Evolutionary conservation across 768 basidiomycete genomes (phyloP).

Genomic region (Termitomyces sp.): DNA sequence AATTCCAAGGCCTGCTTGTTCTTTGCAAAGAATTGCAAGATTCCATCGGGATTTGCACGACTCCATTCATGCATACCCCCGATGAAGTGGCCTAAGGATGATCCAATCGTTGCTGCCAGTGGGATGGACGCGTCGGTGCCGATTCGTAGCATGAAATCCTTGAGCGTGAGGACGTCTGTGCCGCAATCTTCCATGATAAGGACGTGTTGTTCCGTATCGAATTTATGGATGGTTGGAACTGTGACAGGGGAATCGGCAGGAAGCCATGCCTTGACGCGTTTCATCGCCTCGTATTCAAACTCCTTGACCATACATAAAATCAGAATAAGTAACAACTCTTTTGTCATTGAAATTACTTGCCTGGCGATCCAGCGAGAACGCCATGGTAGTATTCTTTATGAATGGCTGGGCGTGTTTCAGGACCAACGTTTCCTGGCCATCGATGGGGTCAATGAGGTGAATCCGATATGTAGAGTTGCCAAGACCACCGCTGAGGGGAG

Average conservation of each 20-base stretch:
- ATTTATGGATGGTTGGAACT: constrained; percentile 45
- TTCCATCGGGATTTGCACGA: constrained; percentile 17
- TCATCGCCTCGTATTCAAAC: constrained; percentile 48
- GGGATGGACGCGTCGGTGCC: constrained; percentile 22
- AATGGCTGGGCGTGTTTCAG: constrained; percentile 50
- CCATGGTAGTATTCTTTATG: constrained; percentile 9
- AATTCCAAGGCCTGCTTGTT: constrained; percentile 34
- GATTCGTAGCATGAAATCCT: constrained; percentile 34
- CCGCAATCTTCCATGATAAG: constrained; percentile 68
- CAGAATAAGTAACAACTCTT: not conserved
- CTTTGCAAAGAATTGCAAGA: constrained; percentile 31
- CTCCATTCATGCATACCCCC: constrained; percentile 48
- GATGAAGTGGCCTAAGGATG: constrained; percentile 54
- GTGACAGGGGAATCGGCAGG: constrained; percentile 36
- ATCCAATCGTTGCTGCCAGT: constrained; percentile 38
- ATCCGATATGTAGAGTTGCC: constrained; percentile 60
- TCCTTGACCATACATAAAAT: constrained; percentile 18
- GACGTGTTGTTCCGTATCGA: constrained; percentile 45
- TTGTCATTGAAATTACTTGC: constrained; percentile 27
- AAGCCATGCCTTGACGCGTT: constrained; percentile 34
- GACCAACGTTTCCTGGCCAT: constrained; percentile 44
- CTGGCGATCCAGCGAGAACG: constrained; percentile 51
- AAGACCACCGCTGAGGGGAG: constrained; percentile 45
- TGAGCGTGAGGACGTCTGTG: constrained; percentile 32
- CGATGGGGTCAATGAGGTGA: constrained; percentile 33